Evolutionary conservation across 1,139 yeast species (phyloP), one percentile per base, ranked within the genome.

Genomic region (Yamadazyma sp.): DNA sequence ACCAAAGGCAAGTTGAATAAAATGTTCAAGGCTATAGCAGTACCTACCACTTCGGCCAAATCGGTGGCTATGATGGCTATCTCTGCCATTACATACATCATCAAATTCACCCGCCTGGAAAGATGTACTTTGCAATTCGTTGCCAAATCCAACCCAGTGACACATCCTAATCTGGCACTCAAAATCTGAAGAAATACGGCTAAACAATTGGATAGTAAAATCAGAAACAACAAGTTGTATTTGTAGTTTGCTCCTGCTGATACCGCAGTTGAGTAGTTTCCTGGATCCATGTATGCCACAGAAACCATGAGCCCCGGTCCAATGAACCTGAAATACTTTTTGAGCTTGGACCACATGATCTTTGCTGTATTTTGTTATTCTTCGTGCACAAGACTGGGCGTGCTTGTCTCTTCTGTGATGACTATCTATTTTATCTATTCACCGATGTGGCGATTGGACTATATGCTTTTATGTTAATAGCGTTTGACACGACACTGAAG

Each of bases 281-380:
- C 98, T 1, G 98, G 98, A 56, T 92, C 98, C 86, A 92, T 87
- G 57, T 91, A 92, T 0, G 98, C 96, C 38, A 92, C 98, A 17
- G 94, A 80, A 22, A 92, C 95, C 92, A 91, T 83, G 35, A 91
- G 74, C 0, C 98, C 98, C 0, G 97, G 97, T 1, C 98, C 97
- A 3, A 89, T 67, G 61, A 89, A 89, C 49, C 73, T 66, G 39
- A 75, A 58, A 59, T 84, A 86, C 49, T 81, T 83, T 46, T 61
- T 59, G 28, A 73, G 45, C 24, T 53, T 46, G 41, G 34, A 24
- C 18, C 37, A 8, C 33, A 35, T 29, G 16, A 18, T 32, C 12
- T 28, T 5, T 28, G 18, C 3, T 18, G 4, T 5, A 28, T 24
- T 7, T 24, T 24, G 11, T 24, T 9, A 24, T 9, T 5, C 14